Base-by-base conservation (phyloP, 2,329 filamentous ascomycete genomes). In the Aspergillus proliferans region DNA sequence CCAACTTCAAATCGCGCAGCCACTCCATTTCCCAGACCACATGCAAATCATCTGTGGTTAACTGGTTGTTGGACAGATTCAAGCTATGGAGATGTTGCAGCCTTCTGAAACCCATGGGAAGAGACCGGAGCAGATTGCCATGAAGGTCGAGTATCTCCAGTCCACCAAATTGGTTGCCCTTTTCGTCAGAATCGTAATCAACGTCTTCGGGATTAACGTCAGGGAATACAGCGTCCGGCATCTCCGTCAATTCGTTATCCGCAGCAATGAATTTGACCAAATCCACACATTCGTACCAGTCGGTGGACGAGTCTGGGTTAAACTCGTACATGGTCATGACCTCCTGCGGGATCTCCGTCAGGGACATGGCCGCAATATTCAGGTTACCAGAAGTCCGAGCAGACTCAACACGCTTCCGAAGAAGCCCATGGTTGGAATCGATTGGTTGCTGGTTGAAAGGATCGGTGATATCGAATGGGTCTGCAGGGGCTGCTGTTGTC, bases 211-310 rank as follows among this genome's bases (percentile, higher is more conserved):
- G 73, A 0, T 80, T 76, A 33, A 68, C 58, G 58, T 96, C 90
- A 0, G 92, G 91, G 58, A 97, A 96, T 15, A 90, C 75, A 2
- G 76, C 72, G 15, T 93, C 87, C 2, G 83, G 80, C 30, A 97
- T 76, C 28, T 76, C 75, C 59, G 88, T 83, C 43, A 98, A 69
- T 61, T 95, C 88, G 61, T 98, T 97, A 62, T 95, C 90, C 7
- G 92, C 90, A 5, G 87, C 90, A 55, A 93, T 82, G 45, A 97
- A 83, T 52, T 86, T 83, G 1, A 85, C 86, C 42, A 97, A 72
- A 63, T 97, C 92, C 9, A 97, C 88, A 51, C 87, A 86, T 67
- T 97, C 92, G 2, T 90, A 90, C 93, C 93, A 97, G 30, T 85
- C 82, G 33, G 79, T 82, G 19, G 79, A 73, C 10, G 75, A 76